Base-by-base conservation (phyloP, 768 basidiomycete species). In the Lyophyllum atratum region DNA sequence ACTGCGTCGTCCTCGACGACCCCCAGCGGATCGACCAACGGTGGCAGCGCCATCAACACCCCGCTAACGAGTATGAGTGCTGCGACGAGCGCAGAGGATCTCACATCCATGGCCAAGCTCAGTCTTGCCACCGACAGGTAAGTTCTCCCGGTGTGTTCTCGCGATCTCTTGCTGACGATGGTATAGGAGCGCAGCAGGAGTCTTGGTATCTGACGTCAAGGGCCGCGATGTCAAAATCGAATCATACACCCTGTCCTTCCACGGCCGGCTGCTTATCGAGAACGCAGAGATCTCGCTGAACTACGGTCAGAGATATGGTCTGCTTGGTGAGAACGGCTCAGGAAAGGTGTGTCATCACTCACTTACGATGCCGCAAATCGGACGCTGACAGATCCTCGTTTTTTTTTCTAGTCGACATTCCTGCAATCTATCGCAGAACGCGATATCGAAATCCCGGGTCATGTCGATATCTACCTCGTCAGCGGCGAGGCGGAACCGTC, bases 401-500 rank as follows among this genome's bases (percentile, higher is more conserved):
- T n/a, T n/a, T n/a, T n/a, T n/a, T n/a, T 6, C 12, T 66, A 95
- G 93, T 97, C 96, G 0, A 98, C 95, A 2, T 93, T 97, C 79
- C 83, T 98, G 25, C 89, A 93, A 79, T 97, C 96, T 25, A 85
- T 98, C 67, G 93, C 95, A 14, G 91, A 95, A 64, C 92, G 95
- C 55, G 96, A 99, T 69, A 92, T 98, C 49, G 87, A 90, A 47
- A 96, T 99, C 60, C 97, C 96, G 17, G 77, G 81, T 8, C 95
- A 99, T 75, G 90, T 99, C 71, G 96, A 99, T 72, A 96, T 98
- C 73, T 97, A 98, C 79, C 89, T 98, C 64, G 96, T 99, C 56
- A 77, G 88, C 24, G 95, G 96, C 59, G 96, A 98, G 71, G 96
- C 93, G 1, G 96, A 98, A 66, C 96, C 96, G 1, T 89, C 93